Evolutionary conservation across 495 filamentous ascomycete genomes (phyloP), one percentile per base, ranked within the genome.

Genomic region (Viridothelium virens): DNA sequence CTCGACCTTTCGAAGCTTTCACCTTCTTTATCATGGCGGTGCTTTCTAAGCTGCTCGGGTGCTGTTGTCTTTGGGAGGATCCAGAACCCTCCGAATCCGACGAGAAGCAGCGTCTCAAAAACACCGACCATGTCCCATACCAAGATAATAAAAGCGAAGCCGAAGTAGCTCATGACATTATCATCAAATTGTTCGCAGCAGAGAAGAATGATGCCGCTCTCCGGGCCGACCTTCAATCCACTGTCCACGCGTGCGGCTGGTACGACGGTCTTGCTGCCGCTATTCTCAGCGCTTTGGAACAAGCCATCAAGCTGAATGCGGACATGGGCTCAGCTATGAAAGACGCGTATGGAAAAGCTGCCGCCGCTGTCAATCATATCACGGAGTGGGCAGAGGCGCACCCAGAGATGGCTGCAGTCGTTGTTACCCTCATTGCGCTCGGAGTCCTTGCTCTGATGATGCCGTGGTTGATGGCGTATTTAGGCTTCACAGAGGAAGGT

Each of bases 401-500:
- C 39, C 64, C 64, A 61, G n/a, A 66, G 53, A 66, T 66, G 64
- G 36, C 36, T 46, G 64, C 64, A 59, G 50, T 66, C 34, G 1
- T 61, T 50, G 33, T 67, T 33, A 61, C 65, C 3, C 25, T 67
- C 38, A 47, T 62, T 36, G 53, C 59, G 1, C 59, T 67, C 38
- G 41, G 41, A 39, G 37, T 67, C 46, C 56, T 67, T 38, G 59
- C 59, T 2, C 39, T 64, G 33, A 53, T 64, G 63, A 53, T 36
- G 44, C 63, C 63, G 63, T 64, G 63, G 63, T 48, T 64, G 63
- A 64, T 64, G 63, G 63, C 63, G 38, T 64, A 48, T n/a, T 53
- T 64, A 36, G 63, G 63, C 39, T 64, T 64, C 41, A 37, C 63
- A 48, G 63, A 64, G 63, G 63, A 64, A 50, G 63, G 65, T 31